phyloP scores from a whole-genome alignment of 306 rosid genomes.

The Inga oerstediana region DNA sequence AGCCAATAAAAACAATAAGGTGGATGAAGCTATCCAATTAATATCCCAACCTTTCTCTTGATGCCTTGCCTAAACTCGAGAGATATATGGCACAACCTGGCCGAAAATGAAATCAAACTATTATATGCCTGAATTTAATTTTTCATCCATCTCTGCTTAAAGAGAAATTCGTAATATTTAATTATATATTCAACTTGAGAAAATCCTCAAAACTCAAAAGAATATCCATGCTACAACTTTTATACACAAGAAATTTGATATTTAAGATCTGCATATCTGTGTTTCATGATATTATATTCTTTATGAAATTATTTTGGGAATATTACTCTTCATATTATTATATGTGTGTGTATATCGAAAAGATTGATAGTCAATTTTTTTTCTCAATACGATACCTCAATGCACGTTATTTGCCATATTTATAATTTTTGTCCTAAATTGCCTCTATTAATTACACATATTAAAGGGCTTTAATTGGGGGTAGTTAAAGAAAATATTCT shows the following conservation, averaged over 20 bases:
- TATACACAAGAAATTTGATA: neutral
- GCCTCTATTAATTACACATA: too few species aligned
- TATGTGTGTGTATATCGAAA: too few species aligned
- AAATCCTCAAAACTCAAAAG: neutral
- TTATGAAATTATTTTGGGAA: too few species aligned
- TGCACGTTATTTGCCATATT: too few species aligned
- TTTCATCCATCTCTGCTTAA: neutral
- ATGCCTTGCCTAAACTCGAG: slow-evolving; percentile 54
- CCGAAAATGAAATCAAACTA: neutral
- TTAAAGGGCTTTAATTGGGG: too few species aligned
- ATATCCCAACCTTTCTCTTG: slow-evolving; percentile 42
- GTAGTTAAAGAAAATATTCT: too few species aligned
- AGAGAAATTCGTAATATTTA: neutral
- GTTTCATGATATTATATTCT: neutral
- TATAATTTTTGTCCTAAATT: too few species aligned
- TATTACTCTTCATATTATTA: too few species aligned
- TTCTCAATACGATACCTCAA: too few species aligned
- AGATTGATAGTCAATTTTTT: too few species aligned
- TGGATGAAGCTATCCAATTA: slow-evolving; percentile 44
- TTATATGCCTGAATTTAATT: neutral
- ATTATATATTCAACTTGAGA: neutral
- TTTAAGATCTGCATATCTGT: neutral
- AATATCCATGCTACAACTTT: neutral
- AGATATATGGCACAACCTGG: too few species aligned
- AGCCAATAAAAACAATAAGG: slow-evolving; percentile 28